These are phyloP conservation scores for Arxiozyma heterogenica DNA, from an alignment of 1,139 yeast genomes.

Conservation along the genomic window DNA sequence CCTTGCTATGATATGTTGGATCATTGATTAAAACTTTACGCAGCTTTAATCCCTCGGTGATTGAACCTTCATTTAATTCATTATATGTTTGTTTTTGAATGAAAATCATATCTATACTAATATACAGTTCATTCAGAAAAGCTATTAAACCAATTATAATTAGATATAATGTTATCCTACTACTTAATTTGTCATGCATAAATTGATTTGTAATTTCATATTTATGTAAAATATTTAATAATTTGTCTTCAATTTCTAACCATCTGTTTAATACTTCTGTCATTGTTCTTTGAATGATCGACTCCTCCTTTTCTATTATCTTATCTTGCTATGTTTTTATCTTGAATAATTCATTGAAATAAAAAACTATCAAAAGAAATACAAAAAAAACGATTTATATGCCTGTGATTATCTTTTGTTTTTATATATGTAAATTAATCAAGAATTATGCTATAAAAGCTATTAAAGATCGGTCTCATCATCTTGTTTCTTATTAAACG, in stretches of 20 bases:
- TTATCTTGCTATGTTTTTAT: too few species aligned
- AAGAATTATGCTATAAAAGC: too few species aligned
- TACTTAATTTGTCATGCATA: constrained; percentile 25
- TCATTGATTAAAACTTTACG: constrained; percentile 27
- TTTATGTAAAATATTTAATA: constrained; percentile 14
- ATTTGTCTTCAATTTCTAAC: constrained; percentile 16
- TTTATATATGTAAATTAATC: too few species aligned
- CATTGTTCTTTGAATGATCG: too few species aligned
- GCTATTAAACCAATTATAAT: constrained; percentile 28
- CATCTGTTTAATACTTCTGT: constrained; percentile 8
- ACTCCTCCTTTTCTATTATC: too few species aligned
- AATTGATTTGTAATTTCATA: constrained; percentile 11
- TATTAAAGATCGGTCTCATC: too few species aligned
- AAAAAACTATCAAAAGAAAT: too few species aligned
- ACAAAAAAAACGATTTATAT: too few species aligned
- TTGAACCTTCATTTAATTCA: constrained; percentile 24
- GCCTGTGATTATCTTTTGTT: too few species aligned
- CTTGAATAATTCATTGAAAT: too few species aligned
- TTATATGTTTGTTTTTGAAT: constrained; percentile 29
- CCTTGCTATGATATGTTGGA: constrained; percentile 26
- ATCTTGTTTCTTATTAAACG: background rate
- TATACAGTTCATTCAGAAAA: constrained; percentile 27
- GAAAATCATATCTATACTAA: constrained; percentile 29
- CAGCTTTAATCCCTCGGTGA: constrained; percentile 25
- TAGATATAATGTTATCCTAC: constrained; percentile 29